These are phyloP conservation scores for Solanum hybrid DNA, from an alignment of 305 asterid species.

Conservation along the genomic window DNA sequence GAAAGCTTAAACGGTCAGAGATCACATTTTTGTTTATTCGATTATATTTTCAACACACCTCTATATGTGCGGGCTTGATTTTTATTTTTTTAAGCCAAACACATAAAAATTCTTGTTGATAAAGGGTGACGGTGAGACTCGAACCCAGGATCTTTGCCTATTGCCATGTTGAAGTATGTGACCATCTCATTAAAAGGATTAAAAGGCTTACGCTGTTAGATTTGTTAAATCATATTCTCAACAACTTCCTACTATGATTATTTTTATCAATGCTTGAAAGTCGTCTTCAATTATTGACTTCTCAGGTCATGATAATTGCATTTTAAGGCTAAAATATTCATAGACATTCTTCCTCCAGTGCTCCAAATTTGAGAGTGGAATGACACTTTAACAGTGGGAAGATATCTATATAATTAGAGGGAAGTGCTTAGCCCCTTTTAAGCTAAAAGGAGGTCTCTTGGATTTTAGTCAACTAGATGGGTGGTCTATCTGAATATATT, in stretches of 20 bases:
- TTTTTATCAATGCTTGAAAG: neutral
- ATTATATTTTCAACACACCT: neutral
- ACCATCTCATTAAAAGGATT: neutral
- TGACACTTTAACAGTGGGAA: neutral
- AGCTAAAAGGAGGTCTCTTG: neutral
- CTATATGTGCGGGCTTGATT: neutral
- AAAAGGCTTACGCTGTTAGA: neutral
- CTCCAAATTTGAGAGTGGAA: neutral
- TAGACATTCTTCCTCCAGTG: neutral
- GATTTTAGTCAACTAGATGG: neutral
- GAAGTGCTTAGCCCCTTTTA: neutral
- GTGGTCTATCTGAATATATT: neutral
- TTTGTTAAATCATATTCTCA: neutral
- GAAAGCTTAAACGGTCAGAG: neutral
- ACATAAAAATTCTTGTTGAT: neutral
- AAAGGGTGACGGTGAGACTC: neutral
- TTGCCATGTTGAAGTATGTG: neutral
- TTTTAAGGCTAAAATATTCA: neutral
- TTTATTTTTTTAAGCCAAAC: neutral
- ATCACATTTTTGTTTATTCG: neutral
- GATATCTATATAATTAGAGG: neutral
- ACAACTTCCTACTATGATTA: neutral
- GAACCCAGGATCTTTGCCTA: neutral
- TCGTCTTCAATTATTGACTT: neutral
- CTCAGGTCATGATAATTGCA: neutral